Evolutionary conservation across 2,329 filamentous ascomycete genomes (phyloP).

Genomic region (Talaromyces sp.): DNA sequence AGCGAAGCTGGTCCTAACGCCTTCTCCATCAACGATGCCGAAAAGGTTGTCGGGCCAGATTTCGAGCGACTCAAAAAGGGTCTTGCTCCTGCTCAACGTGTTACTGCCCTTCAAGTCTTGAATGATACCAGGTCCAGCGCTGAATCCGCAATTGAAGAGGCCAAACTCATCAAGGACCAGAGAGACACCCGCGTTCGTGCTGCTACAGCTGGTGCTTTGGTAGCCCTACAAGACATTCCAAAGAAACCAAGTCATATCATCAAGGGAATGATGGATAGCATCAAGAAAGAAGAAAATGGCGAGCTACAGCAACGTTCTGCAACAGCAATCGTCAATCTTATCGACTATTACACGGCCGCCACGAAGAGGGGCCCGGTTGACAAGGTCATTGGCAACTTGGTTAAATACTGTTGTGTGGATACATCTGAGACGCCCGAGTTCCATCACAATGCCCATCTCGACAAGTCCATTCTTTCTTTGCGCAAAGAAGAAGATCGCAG

Average conservation of each 20-base stretch:
- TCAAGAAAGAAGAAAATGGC: slow-evolving; percentile 89
- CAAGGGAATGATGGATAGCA: slow-evolving; percentile 96
- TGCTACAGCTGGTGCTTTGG: slow-evolving; percentile 77
- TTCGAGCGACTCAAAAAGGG: slow-evolving; percentile 83
- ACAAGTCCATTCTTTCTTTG: slow-evolving; percentile 79
- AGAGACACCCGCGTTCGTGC: slow-evolving; percentile 83
- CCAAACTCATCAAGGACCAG: slow-evolving; percentile 69
- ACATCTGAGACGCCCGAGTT: slow-evolving; percentile 97
- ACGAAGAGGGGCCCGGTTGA: slow-evolving; percentile 82
- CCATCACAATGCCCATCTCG: slow-evolving; percentile 71
- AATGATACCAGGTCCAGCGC: slow-evolving; percentile 70
- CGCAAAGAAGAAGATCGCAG: slow-evolving; percentile 95
- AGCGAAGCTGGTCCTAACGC: slow-evolving; percentile 85
- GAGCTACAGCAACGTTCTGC: slow-evolving; percentile 85
- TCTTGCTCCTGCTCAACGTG: slow-evolving; percentile 80
- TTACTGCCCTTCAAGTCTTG: slow-evolving; percentile 75
- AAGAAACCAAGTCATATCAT: slow-evolving; percentile 93
- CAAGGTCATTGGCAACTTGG: slow-evolving; percentile 90
- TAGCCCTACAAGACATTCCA: slow-evolving; percentile 79
- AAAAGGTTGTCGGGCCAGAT: slow-evolving; percentile 79
- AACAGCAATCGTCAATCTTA: slow-evolving; percentile 73
- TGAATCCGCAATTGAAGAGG: slow-evolving; percentile 69
- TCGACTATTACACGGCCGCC: slow-evolving; percentile 77
- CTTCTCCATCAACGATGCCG: slow-evolving; percentile 81
- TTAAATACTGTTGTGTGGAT: slow-evolving; percentile 97